Percentiles rank a stretch among this genome's conserved stretches.
phyloP scores from a whole-genome alignment of 257 asterid genomes.

The Salvia miltiorrhiza region DNA sequence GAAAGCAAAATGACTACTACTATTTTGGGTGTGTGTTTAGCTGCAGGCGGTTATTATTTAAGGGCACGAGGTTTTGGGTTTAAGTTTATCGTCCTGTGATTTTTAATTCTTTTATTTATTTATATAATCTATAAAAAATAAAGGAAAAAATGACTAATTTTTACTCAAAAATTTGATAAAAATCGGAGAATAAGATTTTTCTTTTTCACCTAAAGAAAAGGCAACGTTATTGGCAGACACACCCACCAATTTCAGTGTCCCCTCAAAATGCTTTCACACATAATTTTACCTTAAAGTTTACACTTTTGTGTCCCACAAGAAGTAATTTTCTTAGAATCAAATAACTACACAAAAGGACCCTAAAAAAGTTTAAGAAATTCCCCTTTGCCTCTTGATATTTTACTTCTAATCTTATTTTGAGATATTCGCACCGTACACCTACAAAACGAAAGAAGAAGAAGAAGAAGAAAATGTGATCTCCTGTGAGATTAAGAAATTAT shows the following conservation, averaged over 20 bases:
- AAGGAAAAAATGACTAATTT: too few relatives aligned
- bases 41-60: too few relatives aligned
- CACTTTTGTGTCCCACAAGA: background rate
- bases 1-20: background rate
- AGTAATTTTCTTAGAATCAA: background rate
- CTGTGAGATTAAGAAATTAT: too few relatives aligned
- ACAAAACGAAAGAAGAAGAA: background rate
- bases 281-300: slow-evolving; percentile 6
- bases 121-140: too few relatives aligned
- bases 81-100: too few relatives aligned
- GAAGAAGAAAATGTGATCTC: too few relatives aligned
- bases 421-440: background rate
- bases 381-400: background rate
- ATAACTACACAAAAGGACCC: background rate
- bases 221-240: slow-evolving; percentile 28
- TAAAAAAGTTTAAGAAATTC: background rate
- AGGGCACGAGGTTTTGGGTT: too few relatives aligned
- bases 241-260: background rate
- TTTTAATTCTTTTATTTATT: too few relatives aligned
- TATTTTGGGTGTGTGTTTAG: too few relatives aligned
- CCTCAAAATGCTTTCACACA: slow-evolving; percentile 11
- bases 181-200: background rate
- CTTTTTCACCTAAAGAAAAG: background rate
- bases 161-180: background rate
- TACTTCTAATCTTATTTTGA: background rate